Evolutionary conservation across 768 basidiomycete genomes (phyloP).

Genomic region (Psilocybe cubensis): DNA sequence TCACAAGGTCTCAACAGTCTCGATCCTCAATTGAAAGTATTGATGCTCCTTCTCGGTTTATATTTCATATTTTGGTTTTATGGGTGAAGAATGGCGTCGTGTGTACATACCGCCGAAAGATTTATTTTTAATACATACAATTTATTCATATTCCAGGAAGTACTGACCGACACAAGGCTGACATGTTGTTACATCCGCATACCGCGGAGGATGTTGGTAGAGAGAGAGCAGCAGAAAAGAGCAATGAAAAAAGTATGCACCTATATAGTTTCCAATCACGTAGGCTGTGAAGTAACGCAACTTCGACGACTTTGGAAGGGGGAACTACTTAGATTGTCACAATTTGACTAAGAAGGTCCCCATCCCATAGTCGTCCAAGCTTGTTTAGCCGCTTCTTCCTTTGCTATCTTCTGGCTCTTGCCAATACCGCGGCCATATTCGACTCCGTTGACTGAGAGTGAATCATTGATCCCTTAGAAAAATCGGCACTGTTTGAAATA

Average conservation of each 20-base stretch:
- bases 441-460: constrained; percentile 48
- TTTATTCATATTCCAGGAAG: not conserved
- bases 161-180: not conserved
- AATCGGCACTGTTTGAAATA: not conserved
- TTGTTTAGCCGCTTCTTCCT: constrained; percentile 67
- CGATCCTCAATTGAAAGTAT: constrained; percentile 68
- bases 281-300: constrained; percentile 14
- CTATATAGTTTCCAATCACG: constrained; percentile 12
- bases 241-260: constrained; percentile 18
- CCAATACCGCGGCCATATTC: constrained; percentile 53
- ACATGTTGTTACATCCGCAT: constrained; percentile 3
- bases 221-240: not conserved
- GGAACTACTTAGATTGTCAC: constrained; percentile 22
- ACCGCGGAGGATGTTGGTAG: not conserved
- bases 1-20: constrained; percentile 48
- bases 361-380: constrained; percentile 60
- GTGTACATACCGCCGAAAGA: not conserved
- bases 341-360: constrained; percentile 34
- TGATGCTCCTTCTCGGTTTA: constrained; percentile 63
- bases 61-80: constrained; percentile 66
- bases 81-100: constrained; percentile 26
- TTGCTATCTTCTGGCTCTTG: constrained; percentile 67
- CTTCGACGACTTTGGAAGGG: constrained; percentile 26
- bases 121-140: not conserved
- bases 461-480: not conserved